phyloP scores from a whole-genome alignment of 257 asterid species.

The Salvia splendens region DNA sequence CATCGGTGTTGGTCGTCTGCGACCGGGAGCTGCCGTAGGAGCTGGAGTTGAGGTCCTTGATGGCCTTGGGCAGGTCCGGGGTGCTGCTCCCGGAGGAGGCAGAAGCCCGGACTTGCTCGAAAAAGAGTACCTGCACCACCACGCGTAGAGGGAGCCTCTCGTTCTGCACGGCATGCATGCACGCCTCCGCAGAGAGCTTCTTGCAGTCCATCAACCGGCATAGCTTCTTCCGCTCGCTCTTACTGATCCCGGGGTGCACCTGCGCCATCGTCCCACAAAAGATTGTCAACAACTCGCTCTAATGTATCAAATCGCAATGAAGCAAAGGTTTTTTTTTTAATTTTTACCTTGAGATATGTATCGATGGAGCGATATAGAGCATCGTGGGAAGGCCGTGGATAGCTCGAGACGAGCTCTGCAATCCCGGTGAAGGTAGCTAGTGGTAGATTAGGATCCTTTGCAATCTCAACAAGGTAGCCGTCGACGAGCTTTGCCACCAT shows the following conservation, averaged over 20 bases:
- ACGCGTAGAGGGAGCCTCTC: constrained; percentile 89
- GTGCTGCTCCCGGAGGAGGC: constrained; percentile 95
- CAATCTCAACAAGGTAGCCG: constrained; percentile 80
- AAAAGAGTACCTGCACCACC: constrained; percentile 87
- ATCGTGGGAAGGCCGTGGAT: constrained; percentile 77
- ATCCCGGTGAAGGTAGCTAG: constrained; percentile 57
- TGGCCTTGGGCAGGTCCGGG: constrained; percentile 84
- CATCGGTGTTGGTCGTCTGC: constrained; percentile 72
- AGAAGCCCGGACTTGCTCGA: constrained; percentile 93
- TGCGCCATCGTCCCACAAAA: constrained; percentile 20
- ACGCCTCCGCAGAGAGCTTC: constrained; percentile 84
- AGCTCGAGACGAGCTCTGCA: constrained; percentile 75
- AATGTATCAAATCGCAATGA: too few relatives aligned
- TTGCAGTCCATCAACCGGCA: constrained; percentile 91
- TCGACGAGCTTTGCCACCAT: constrained; percentile 94
- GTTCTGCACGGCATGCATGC: constrained; percentile 95
- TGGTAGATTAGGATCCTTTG: constrained; percentile 76
- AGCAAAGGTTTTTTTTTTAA: too few relatives aligned
- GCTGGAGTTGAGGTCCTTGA: constrained; percentile 66
- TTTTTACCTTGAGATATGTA: constrained; percentile 64
- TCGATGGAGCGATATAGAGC: constrained; percentile 85
- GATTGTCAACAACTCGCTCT: too few relatives aligned
- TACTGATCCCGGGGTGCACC: constrained; percentile 86
- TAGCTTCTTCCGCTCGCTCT: constrained; percentile 79
- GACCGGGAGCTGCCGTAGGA: constrained; percentile 82